Percentiles rank a stretch among this genome's conserved stretches.
Evolutionary conservation across 768 basidiomycete species (phyloP).

Genomic region (Rickenella mellea): DNA sequence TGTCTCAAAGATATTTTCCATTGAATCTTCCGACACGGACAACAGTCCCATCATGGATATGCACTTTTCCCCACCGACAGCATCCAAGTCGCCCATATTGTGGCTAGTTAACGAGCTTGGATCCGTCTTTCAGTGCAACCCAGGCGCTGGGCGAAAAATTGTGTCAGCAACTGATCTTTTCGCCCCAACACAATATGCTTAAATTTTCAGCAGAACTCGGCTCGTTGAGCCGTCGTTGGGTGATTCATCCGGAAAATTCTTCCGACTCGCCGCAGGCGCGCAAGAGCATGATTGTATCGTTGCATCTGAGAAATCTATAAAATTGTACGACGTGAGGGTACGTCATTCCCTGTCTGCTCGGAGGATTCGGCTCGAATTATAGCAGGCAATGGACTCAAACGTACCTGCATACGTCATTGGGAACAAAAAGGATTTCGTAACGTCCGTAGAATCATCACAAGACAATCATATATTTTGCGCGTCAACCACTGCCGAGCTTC

Average conservation of each 20-base stretch:
- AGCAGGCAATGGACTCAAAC: background rate
- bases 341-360: constrained; percentile 8
- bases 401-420: background rate
- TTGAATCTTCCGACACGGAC: constrained; percentile 32
- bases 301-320: constrained; percentile 33
- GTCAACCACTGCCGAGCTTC: constrained; percentile 49
- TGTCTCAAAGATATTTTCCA: constrained; percentile 3
- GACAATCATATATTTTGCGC: constrained; percentile 40
- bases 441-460: constrained; percentile 38
- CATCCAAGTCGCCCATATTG: constrained; percentile 24
- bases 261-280: too few species aligned
- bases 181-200: background rate
- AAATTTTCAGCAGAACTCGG: too few species aligned
- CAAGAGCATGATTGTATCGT: constrained; percentile 39
- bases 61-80: constrained; percentile 23
- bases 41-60: constrained; percentile 38
- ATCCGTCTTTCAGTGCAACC: constrained; percentile 35
- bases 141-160: constrained; percentile 24
- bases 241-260: too few species aligned
- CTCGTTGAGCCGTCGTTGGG: too few species aligned
- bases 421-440: constrained; percentile 29
- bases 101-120: constrained; percentile 43
- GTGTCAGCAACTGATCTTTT: constrained; percentile 26
- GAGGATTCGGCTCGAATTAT: too few species aligned
- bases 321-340: constrained; percentile 51